Evolutionary conservation across 768 basidiomycete genomes (phyloP).

Genomic region (Trametes gibbosa): DNA sequence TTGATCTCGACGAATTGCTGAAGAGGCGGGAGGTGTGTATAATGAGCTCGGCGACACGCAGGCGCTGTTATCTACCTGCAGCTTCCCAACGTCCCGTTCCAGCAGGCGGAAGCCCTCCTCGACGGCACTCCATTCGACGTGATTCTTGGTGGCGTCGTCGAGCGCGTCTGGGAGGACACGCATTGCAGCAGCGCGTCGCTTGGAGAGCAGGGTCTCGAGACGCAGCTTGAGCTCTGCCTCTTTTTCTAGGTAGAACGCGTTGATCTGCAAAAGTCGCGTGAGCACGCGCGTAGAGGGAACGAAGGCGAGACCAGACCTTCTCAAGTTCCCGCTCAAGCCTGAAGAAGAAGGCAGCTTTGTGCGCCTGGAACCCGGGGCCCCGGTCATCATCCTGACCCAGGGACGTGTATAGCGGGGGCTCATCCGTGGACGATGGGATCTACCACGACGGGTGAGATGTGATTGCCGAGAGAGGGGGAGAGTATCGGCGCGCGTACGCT

Average conservation of each 20-base stretch:
- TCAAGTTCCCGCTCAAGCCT: conserved; percentile 96
- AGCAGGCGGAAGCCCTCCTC: conserved; percentile 95
- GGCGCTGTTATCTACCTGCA: conserved; percentile 62
- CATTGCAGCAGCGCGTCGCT: conserved; percentile 81
- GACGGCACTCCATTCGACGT: conserved; percentile 93
- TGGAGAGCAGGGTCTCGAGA: conserved; percentile 89
- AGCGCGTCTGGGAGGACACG: conserved; percentile 65
- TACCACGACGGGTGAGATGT: conserved; percentile 27
- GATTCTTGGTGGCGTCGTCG: conserved; percentile 56
- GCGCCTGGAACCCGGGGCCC: conserved; percentile 86
- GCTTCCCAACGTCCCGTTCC: conserved; percentile 90
- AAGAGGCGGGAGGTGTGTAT: conserved; percentile 16
- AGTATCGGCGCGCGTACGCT: conserved; percentile 44
- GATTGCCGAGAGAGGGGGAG: conserved; percentile 26
- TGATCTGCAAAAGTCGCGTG: conserved; percentile 61
- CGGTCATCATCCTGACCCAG: conserved; percentile 68
- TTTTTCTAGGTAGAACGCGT: conserved; percentile 95
- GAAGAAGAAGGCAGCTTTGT: conserved; percentile 98
- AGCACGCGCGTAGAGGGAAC: not conserved
- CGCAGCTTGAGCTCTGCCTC: conserved; percentile 92
- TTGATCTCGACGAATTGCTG: conserved; percentile 98
- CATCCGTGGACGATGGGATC: conserved; percentile 32
- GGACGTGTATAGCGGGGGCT: conserved; percentile 59
- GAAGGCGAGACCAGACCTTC: conserved; percentile 50
- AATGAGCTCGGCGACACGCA: conserved; percentile 10